Evolutionary conservation across 1,139 yeast species (phyloP), one percentile per base, ranked within the genome.

Genomic region (Arxiozyma heterogenica): DNA sequence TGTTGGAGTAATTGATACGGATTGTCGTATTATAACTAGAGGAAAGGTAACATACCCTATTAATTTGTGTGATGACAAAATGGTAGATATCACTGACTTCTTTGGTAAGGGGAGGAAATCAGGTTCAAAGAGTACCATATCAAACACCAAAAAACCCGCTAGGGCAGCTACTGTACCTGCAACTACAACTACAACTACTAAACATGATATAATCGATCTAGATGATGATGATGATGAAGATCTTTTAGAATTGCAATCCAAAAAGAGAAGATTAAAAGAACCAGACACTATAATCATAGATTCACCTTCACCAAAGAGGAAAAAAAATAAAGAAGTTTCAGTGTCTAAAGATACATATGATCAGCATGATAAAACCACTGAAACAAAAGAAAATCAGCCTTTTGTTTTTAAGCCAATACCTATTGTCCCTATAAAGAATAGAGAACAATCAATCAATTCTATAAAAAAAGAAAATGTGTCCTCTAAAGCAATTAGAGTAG

Each of bases 71-170:
- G 4, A 30, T 30, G 15, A 22, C 48, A 46, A 34, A 38, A 75
- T 75, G 79, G 79, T 75, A 41, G 74, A 73, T 60, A 75, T 76
- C 55, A 67, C 73, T 43, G 75, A 74, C 51, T 72, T 70, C 59
- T 71, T 72, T 55, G 69, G 68, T 3, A 56, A 58, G 42, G 55
- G 54, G 54, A 58, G 48, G 49, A 57, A 46, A 53, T 41, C 55
- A 38, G 55, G 51, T 18, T 41, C 54, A 9, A 52, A 53, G 42
- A 53, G 39, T 46, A 53, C 55, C 41, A 41, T 54, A 17, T 7
- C 20, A 17, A 38, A 34, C 7, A 15, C 4, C 15, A 30, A 53
- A 23, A 25, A 48, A 55, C 47, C 51, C 17, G 41, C 21, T 12
- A 44, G 44, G 42, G n/a, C 51, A 23, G 41, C 51, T 43, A 50